Evolutionary conservation across 108 stramenopile species (phyloP).

Genomic region (Skeletonema tropicum): DNA sequence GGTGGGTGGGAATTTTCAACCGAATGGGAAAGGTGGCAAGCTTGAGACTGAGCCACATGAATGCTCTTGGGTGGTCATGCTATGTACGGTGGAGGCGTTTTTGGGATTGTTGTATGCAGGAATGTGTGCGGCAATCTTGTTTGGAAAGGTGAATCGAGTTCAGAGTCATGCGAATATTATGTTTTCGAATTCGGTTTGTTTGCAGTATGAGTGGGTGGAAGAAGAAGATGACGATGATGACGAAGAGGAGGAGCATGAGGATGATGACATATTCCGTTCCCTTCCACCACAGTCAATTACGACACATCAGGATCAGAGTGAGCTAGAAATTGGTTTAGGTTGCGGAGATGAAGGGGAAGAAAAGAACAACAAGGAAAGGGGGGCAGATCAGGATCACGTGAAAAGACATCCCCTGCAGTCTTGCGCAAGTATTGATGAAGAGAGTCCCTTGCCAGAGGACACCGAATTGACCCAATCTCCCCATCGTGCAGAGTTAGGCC

Average conservation of each 20-base stretch:
- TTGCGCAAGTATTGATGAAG: background rate
- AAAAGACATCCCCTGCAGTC: background rate
- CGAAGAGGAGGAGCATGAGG: background rate
- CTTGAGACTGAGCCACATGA: constrained; percentile 25
- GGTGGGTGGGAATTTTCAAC: constrained; percentile 49
- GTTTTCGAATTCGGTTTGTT: constrained; percentile 75
- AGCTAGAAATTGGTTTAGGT: background rate
- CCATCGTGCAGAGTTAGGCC: background rate
- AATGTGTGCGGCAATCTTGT: constrained; percentile 81
- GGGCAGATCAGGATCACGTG: background rate
- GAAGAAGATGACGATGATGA: constrained; percentile 33
- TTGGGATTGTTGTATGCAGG: constrained; percentile 80
- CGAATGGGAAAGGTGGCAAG: background rate
- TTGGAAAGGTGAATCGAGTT: constrained; percentile 79
- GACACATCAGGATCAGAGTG: background rate
- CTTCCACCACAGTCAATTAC: background rate
- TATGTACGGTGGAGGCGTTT: constrained; percentile 76
- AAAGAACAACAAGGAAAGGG: background rate
- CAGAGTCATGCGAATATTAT: constrained; percentile 71
- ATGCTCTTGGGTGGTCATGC: constrained; percentile 59
- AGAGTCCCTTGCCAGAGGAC: background rate
- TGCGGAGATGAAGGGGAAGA: background rate
- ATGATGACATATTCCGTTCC: background rate
- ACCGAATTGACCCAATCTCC: background rate
- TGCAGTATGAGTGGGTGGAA: constrained; percentile 62